These are phyloP conservation scores for Leccinum boreale DNA, from an alignment of 768 basidiomycete genomes.

Conservation along the genomic window DNA sequence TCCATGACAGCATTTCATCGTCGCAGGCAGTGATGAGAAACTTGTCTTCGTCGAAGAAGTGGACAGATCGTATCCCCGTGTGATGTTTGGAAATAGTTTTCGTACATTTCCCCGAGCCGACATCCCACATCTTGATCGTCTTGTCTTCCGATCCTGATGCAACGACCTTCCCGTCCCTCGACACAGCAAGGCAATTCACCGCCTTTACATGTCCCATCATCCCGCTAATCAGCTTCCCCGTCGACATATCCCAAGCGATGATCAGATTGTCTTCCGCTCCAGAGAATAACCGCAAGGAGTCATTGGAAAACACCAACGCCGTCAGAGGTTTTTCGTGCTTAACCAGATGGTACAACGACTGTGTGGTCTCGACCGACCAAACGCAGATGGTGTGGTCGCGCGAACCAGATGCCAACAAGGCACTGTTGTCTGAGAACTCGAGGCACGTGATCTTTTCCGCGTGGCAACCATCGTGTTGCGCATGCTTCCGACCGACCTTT, in stretches of 20 bases:
- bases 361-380: constrained; percentile 20
- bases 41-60: constrained; percentile 11
- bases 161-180: constrained; percentile 12
- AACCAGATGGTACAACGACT: constrained; percentile 8
- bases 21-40: constrained; percentile 10
- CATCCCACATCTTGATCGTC: constrained; percentile 24
- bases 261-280: constrained; percentile 23
- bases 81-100: constrained; percentile 12
- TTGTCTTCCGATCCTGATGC: constrained; percentile 26
- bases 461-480: constrained; percentile 14
- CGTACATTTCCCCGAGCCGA: constrained; percentile 12
- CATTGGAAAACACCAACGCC: constrained; percentile 19
- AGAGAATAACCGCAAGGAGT: constrained; percentile 19
- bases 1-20: constrained; percentile 8
- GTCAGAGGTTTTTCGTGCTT: constrained; percentile 18
- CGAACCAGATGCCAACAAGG: constrained; percentile 19
- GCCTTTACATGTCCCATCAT: constrained; percentile 20
- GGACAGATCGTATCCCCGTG: constrained; percentile 10
- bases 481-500: constrained; percentile 14
- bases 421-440: constrained; percentile 17
- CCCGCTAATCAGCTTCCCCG: constrained; percentile 10
- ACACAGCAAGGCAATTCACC: constrained; percentile 18
- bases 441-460: constrained; percentile 14
- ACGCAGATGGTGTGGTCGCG: constrained; percentile 16
- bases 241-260: constrained; percentile 21